Evolutionary conservation across 2,329 filamentous ascomycete species (phyloP).

Genomic region (Rugonectria rugulosa): DNA sequence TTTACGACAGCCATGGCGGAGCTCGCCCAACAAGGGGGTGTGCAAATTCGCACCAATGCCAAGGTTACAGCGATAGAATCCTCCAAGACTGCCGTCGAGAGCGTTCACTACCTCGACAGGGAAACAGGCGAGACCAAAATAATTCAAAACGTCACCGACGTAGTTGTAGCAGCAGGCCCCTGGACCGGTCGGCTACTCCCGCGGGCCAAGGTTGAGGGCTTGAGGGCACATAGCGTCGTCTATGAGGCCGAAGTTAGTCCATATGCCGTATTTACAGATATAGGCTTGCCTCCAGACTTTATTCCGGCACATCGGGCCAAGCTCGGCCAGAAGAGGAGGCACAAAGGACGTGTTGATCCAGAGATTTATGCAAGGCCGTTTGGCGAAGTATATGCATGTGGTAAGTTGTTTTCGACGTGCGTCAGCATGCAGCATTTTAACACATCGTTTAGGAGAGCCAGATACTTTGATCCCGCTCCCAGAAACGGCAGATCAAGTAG

Average conservation of each 20-base stretch:
- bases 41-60: conserved; percentile 70
- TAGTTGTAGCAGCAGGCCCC: conserved; percentile 65
- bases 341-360: conserved; percentile 74
- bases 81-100: conserved; percentile 59
- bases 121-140: conserved; percentile 44
- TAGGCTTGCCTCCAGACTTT: conserved; percentile 74
- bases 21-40: conserved; percentile 74
- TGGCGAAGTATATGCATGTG: conserved; percentile 92
- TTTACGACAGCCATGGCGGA: conserved; percentile 88
- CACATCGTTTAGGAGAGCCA: conserved; percentile 66
- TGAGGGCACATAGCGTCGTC: conserved; percentile 72
- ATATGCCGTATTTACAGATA: conserved; percentile 86
- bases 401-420: conserved; percentile 48
- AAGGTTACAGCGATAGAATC: conserved; percentile 73
- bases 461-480: conserved; percentile 80
- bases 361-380: conserved; percentile 94
- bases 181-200: conserved; percentile 70
- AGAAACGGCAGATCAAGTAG: conserved; percentile 75
- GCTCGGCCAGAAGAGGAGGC: conserved; percentile 59
- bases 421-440: neutral
- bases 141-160: conserved; percentile 58
- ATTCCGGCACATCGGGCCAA: conserved; percentile 57
- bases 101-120: conserved; percentile 67
- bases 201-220: conserved; percentile 62
- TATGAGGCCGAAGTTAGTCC: conserved; percentile 71